Evolutionary conservation across 2,329 filamentous ascomycete genomes (phyloP).

Genomic region (Aureobasidium uvarum): DNA sequence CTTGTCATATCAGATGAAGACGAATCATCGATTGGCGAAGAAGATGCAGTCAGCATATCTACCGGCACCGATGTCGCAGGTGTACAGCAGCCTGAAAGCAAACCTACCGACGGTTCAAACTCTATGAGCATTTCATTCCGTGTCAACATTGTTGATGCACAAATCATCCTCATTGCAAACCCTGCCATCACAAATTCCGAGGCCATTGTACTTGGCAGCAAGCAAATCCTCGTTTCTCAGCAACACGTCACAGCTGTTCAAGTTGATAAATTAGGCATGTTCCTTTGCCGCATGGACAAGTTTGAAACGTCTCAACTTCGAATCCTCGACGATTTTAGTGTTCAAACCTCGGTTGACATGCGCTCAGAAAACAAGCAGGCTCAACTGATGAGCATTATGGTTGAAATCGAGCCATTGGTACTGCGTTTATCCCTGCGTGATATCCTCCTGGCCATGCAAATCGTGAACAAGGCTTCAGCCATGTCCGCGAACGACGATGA

Average conservation of each 20-base stretch:
- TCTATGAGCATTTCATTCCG: slow-evolving; percentile 80
- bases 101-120: slow-evolving; percentile 41
- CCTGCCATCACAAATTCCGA: slow-evolving; percentile 87
- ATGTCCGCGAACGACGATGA: slow-evolving; percentile 62
- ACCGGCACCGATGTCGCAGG: slow-evolving; percentile 35
- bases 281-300: slow-evolving; percentile 95
- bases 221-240: slow-evolving; percentile 87
- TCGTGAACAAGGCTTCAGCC: slow-evolving; percentile 85
- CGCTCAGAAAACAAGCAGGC: slow-evolving; percentile 59
- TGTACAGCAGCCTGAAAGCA: slow-evolving; percentile 31
- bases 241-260: slow-evolving; percentile 94
- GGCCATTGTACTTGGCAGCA: slow-evolving; percentile 90
- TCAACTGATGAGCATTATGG: slow-evolving; percentile 71
- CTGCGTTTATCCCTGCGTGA: slow-evolving; percentile 87
- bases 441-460: slow-evolving; percentile 90
- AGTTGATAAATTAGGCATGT: slow-evolving; percentile 95
- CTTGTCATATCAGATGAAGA: slow-evolving; percentile 63
- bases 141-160: slow-evolving; percentile 91
- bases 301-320: slow-evolving; percentile 88
- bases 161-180: slow-evolving; percentile 95
- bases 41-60: slow-evolving; percentile 50
- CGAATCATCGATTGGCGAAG: slow-evolving; percentile 45
- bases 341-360: slow-evolving; percentile 84
- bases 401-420: slow-evolving; percentile 88
- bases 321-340: slow-evolving; percentile 94